Percentiles rank a stretch among this genome's conserved stretches.
Evolutionary conservation across 345 rosid species (phyloP).

Genomic region (Crucihimalaya himalaica): DNA sequence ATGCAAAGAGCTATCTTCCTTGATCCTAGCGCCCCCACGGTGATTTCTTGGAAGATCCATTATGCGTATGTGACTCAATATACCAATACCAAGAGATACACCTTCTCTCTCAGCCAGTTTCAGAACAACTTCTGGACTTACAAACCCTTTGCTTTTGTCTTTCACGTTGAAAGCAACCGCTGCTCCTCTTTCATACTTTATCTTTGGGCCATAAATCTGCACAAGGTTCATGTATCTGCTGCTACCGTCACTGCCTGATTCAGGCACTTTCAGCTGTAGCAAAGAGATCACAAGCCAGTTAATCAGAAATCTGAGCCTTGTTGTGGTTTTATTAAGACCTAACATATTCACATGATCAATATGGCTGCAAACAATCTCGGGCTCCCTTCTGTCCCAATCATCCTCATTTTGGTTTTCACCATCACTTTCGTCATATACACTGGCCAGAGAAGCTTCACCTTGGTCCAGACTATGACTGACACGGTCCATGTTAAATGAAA

Average conservation of each 20-base stretch:
- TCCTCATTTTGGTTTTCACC: slow-evolving; percentile 74
- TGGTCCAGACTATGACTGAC: slow-evolving; percentile 50
- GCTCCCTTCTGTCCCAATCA: slow-evolving; percentile 77
- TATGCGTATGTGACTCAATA: slow-evolving; percentile 76
- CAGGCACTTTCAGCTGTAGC: slow-evolving; percentile 73
- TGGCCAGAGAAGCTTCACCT: slow-evolving; percentile 57
- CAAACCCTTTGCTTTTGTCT: slow-evolving; percentile 62
- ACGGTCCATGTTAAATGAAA: slow-evolving; percentile 73
- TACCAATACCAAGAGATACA: slow-evolving; percentile 76
- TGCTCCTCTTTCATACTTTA: slow-evolving; percentile 91
- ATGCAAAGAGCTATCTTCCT: slow-evolving; percentile 62
- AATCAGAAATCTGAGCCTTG: slow-evolving; percentile 72
- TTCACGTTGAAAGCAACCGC: slow-evolving; percentile 87
- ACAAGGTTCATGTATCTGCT: slow-evolving; percentile 54
- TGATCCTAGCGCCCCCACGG: slow-evolving; percentile 41
- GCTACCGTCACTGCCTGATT: slow-evolving; percentile 51
- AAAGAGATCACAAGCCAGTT: slow-evolving; percentile 93
- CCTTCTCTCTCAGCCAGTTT: slow-evolving; percentile 88
- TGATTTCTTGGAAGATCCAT: slow-evolving; percentile 59
- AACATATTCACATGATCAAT: slow-evolving; percentile 84
- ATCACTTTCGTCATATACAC: slow-evolving; percentile 73
- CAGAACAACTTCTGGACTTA: slow-evolving; percentile 78
- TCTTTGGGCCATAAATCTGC: slow-evolving; percentile 89
- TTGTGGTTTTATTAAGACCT: slow-evolving; percentile 89
- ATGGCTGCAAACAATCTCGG: slow-evolving; percentile 73